These are phyloP conservation scores for Apodospora peruviana DNA, from an alignment of 495 filamentous ascomycete species.

Conservation along the genomic window DNA sequence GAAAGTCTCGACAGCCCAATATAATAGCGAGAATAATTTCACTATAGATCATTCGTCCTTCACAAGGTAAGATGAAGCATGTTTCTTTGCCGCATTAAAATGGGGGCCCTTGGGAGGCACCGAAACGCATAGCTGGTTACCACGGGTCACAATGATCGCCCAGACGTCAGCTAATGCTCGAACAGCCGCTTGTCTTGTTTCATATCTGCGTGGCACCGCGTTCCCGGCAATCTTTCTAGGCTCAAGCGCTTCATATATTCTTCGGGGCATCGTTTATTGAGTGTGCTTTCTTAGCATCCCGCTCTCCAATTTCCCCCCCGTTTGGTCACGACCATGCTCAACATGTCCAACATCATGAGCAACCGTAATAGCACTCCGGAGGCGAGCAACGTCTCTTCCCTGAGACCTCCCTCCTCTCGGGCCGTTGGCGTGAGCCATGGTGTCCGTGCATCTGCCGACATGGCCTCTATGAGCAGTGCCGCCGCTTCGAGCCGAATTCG, in stretches of 20 bases:
- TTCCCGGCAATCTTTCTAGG: conserved; percentile 12
- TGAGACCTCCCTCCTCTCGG: conserved; percentile 84
- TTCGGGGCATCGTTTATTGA: conserved; percentile 8
- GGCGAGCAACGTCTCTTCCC: conserved; percentile 70
- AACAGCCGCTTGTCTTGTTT: conserved; percentile 28
- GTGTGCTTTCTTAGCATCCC: too few species aligned
- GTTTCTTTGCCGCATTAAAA: conserved; percentile 14
- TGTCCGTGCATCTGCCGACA: conserved; percentile 92
- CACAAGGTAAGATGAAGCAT: conserved; percentile 4
- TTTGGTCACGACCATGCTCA: conserved; percentile 38
- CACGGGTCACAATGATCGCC: conserved; percentile 20
- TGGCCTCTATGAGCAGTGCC: conserved; percentile 77
- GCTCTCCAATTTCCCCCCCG: neutral
- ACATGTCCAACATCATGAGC: conserved; percentile 66
- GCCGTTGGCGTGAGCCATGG: conserved; percentile 75
- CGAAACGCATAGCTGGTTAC: conserved; percentile 20
- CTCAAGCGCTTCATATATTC: conserved; percentile 8
- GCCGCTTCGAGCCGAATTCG: conserved; percentile 78
- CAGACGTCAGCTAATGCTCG: conserved; percentile 21
- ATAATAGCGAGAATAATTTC: conserved; percentile 14
- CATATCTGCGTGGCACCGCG: conserved; percentile 26
- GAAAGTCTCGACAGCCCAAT: conserved; percentile 24
- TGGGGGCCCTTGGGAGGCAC: conserved; percentile 16
- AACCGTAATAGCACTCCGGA: conserved; percentile 98
- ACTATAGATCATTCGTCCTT: conserved; percentile 3